phyloP scores from a whole-genome alignment of 106 monocot genomes.

The Iris macrosiphon region DNA sequence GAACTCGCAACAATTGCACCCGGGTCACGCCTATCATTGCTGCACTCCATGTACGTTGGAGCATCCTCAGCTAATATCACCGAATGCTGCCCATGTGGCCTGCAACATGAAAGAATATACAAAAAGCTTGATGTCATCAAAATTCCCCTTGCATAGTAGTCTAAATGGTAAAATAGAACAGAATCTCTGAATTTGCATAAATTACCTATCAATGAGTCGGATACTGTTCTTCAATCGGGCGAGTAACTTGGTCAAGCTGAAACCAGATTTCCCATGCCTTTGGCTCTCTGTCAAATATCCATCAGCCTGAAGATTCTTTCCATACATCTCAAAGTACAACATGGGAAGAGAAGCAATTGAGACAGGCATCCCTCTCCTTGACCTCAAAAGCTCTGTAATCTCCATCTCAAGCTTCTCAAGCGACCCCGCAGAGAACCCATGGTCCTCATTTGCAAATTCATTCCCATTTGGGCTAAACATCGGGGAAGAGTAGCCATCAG shows the following conservation, averaged over 20 bases:
- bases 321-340: slow-evolving; percentile 68
- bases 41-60: slow-evolving; percentile 37
- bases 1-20: slow-evolving; percentile 19
- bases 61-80: slow-evolving; percentile 56
- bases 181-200: too few relatives aligned
- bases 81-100: slow-evolving; percentile 84
- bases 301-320: slow-evolving; percentile 58
- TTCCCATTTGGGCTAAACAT: slow-evolving; percentile 6
- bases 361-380: slow-evolving; percentile 34
- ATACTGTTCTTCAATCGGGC: slow-evolving; percentile 57
- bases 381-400: slow-evolving; percentile 61
- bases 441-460: slow-evolving; percentile 34
- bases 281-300: slow-evolving; percentile 87
- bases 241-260: slow-evolving; percentile 71
- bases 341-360: slow-evolving; percentile 61
- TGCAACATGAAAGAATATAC: slow-evolving; percentile 10
- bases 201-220: slow-evolving; percentile 69
- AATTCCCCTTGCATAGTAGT: too few relatives aligned
- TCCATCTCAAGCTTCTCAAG: slow-evolving; percentile 70
- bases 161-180: too few relatives aligned
- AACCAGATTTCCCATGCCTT: slow-evolving; percentile 71
- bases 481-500: slow-evolving; percentile 3
- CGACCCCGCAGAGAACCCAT: slow-evolving; percentile 25
- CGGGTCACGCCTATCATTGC: slow-evolving; percentile 21
- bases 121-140: background rate